Conservation (phyloP, 306 rosid species). For the Sicyos edulis region DNA sequence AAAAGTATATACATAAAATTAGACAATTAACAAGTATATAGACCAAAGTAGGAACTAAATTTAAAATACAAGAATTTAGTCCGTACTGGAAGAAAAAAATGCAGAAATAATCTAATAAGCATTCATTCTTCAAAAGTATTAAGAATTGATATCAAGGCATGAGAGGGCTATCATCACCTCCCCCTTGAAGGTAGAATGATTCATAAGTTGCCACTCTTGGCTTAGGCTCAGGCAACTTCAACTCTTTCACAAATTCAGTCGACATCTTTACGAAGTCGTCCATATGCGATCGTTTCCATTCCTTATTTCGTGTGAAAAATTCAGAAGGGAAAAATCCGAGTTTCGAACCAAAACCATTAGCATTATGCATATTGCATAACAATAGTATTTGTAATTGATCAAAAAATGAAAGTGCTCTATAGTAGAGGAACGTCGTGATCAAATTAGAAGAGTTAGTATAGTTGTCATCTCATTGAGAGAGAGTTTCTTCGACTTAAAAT, state of each 20-base stretch:
- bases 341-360: background rate
- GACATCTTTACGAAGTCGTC: slow-evolving; percentile 73
- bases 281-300: slow-evolving; percentile 57
- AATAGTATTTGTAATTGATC: background rate
- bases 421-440: background rate
- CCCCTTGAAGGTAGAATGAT: slow-evolving; percentile 46
- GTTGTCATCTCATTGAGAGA: no score
- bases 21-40: no score
- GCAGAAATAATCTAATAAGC: background rate
- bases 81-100: no score
- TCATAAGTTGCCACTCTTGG: slow-evolving; percentile 68
- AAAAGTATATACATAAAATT: no score
- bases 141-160: slow-evolving; percentile 27
- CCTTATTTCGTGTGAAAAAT: slow-evolving; percentile 32
- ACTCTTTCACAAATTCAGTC: slow-evolving; percentile 43
- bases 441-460: background rate
- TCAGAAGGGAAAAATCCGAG: background rate
- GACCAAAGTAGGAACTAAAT: no score
- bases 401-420: background rate
- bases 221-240: slow-evolving; percentile 64
- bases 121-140: slow-evolving; percentile 14
- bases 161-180: slow-evolving; percentile 29
- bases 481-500: background rate
- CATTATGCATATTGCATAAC: background rate
- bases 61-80: no score